A percentile compares a stretch with the other conserved stretches of the same genome.
These are phyloP conservation scores for Aegilops sharonensis DNA, from an alignment of 176 grass and related monocot species.

Conservation along the genomic window DNA sequence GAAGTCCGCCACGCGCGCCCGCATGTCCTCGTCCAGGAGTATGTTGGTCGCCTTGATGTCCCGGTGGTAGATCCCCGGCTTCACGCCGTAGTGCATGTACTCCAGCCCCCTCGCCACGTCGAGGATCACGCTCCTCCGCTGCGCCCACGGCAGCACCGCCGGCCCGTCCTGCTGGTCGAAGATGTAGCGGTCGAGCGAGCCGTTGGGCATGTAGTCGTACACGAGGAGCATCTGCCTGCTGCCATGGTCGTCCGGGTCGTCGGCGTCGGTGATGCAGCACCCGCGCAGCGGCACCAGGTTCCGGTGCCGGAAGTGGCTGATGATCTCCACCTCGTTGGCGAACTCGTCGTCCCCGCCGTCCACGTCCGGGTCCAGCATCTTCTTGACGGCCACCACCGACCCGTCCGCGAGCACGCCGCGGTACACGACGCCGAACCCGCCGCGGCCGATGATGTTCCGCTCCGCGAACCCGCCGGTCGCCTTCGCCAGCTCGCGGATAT, in stretches of 20 bases:
- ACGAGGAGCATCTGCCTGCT: conserved; percentile 84
- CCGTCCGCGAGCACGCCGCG: conserved; percentile 68
- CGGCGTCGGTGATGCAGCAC: conserved; percentile 62
- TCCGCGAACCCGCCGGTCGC: conserved; percentile 67
- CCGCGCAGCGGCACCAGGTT: conserved; percentile 83
- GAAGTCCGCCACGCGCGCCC: conserved; percentile 81
- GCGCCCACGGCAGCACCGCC: conserved; percentile 47
- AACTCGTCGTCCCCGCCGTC: conserved; percentile 84
- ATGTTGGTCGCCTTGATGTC: conserved; percentile 98
- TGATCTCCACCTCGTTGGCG: conserved; percentile 93
- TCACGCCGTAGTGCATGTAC: conserved; percentile 91
- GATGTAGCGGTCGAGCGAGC: conserved; percentile 70
- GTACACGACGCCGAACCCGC: conserved; percentile 85
- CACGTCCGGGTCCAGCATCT: conserved; percentile 45
- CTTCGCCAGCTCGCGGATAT: conserved; percentile 61
- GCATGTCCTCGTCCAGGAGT: conserved; percentile 70
- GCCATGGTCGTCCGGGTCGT: conserved; percentile 50
- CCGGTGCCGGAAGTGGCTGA: conserved; percentile 84
- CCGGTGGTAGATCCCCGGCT: conserved; percentile 86
- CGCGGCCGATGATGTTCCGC: conserved; percentile 75
- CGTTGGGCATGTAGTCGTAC: conserved; percentile 94
- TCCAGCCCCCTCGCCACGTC: conserved; percentile 81
- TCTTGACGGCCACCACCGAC: conserved; percentile 73
- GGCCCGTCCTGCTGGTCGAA: conserved; percentile 24
- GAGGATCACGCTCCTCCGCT: conserved; percentile 58